Evolutionary conservation across 805 yeast species (phyloP), one percentile per base, ranked within the genome.

Genomic region (Starmerella khaoyaiensis): DNA sequence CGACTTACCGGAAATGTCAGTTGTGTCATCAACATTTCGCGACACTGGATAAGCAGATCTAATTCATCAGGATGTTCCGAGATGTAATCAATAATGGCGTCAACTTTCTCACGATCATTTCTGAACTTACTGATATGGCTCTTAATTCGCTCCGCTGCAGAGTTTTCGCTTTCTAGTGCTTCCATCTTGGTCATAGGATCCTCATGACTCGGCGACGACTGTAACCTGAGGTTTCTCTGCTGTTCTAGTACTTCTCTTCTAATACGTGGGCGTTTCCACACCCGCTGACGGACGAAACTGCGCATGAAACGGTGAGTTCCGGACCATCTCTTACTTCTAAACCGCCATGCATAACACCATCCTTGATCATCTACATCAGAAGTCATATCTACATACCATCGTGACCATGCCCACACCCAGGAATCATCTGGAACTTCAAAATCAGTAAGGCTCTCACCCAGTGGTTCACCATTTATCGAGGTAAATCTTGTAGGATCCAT

Each of bases 361-460:
- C 93, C 93, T 50, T 76, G 79, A 49, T 79, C 86, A 54, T 80
- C 93, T 16, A 72, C 78, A 50, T 79, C 83, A 28, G 60, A 58
- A 4, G 59, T 52, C 87, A 81, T 76, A 41, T 76, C 64, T 2
- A 78, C 76, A 48, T 73, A 76, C 93, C 93, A 80, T 37, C 65
- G 61, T 11, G 63, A 63, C 83, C 84, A 77, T 8, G 53, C 53
- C 84, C 84, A 77, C 37, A 55, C 51, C 84, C 83, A 77, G 29
- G 63, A 56, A 17, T 69, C 60, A 44, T 71, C 77, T 1, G 80
- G 80, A 11, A 72, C 52, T 12, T 63, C 58, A 37, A 55, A 60
- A 11, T 46, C 44, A 8, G 31, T 24, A 12, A 51, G 39, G 17
- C 28, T 28, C 26, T 17, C 6, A 14, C 56, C 59, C 1, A 62